A percentile compares a stretch with the other conserved stretches of the same genome.
phyloP scores from a whole-genome alignment of 2,329 filamentous ascomycete genomes.

The Scolecobasidium constrictum region DNA sequence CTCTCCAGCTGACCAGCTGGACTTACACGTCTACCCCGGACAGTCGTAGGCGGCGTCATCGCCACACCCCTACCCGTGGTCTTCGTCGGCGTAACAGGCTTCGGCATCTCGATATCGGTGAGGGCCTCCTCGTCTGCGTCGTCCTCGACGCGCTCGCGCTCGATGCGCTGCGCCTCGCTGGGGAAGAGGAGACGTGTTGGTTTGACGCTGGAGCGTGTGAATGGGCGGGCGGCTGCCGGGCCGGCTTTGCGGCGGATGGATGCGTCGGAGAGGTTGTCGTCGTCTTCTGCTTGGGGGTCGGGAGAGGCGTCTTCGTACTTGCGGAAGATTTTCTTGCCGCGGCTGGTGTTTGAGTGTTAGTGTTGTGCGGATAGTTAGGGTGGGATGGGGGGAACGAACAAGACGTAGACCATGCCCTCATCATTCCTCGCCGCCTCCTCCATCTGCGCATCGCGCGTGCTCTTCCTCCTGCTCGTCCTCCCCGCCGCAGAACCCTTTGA shows the following conservation, averaged over 20 bases:
- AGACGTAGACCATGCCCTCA: conserved; percentile 65
- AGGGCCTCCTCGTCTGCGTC: conserved; percentile 49
- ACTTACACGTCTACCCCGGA: conserved; percentile 9
- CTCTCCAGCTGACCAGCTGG: conserved; percentile 13
- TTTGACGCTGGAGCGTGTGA: conserved; percentile 60
- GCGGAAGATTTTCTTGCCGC: conserved; percentile 68
- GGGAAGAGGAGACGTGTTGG: conserved; percentile 65
- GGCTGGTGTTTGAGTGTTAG: conserved; percentile 39
- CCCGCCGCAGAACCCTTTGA: conserved; percentile 39
- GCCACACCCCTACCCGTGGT: background rate
- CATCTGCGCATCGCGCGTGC: conserved; percentile 48
- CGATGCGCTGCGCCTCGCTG: conserved; percentile 33
- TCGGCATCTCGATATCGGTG: conserved; percentile 37
- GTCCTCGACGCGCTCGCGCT: conserved; percentile 24
- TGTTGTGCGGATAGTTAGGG: conserved; percentile 1
- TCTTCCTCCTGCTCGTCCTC: conserved; percentile 37
- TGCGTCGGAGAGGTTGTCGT: conserved; percentile 25
- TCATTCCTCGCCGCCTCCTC: conserved; percentile 53
- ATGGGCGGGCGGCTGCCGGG: conserved; percentile 29
- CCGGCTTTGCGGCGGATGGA: conserved; percentile 27
- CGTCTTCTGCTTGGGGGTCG: conserved; percentile 23
- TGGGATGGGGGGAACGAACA: conserved; percentile 47
- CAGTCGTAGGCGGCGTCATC: background rate
- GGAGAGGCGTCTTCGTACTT: conserved; percentile 52
- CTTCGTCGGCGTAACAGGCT: conserved; percentile 16